Base-by-base conservation (phyloP, 1,139 yeast species). In the Suhomyces bokatorum region DNA sequence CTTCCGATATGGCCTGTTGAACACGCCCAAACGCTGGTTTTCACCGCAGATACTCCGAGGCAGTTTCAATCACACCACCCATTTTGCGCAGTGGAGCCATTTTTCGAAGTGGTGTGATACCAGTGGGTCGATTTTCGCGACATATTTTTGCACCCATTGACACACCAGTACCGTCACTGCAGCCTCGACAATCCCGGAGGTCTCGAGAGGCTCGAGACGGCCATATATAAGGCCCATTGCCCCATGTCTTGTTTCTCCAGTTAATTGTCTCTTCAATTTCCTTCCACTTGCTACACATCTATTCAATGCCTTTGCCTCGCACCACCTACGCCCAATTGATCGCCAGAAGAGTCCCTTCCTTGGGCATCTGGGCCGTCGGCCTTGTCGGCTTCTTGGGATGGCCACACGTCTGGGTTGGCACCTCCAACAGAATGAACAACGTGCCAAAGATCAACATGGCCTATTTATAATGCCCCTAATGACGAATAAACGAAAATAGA, bases 311-410 rank as follows among this genome's bases (percentile, higher is more conserved):
- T 22, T 20, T 42, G 11, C 44, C 45, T 15, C 39, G 45, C 26
- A 37, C 40, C 24, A 34, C 42, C 22, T 41, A 41, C 42, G 14
- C 38, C 11, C 26, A 30, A 20, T 34, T 39, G 13, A 22, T 57
- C 41, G 51, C 62, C 15, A 58, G 66, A 56, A 67, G 75, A 58
- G 40, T 67, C 10, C 77, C 76, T 4, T 47, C 45, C 8, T 39
- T 70, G 35, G 62, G 51, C n/a, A 51, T 53, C 9, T 70, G 76
- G 75, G 70, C 62, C 13, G 38, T 56, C 30, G 67, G 69, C 12
- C 45, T 72, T n/a, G 59, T 54, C 2, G 35, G 55, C 28, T 66
- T 70, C 54, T 62, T 72, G 47, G 67, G 66, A 17, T 70, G 76
- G 75, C 76, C 77, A 14, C 73, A 67, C 46, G 52, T 58, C 15